Evolutionary conservation across 2,329 filamentous ascomycete species (phyloP).

Genomic region (Apiospora phragmitis): DNA sequence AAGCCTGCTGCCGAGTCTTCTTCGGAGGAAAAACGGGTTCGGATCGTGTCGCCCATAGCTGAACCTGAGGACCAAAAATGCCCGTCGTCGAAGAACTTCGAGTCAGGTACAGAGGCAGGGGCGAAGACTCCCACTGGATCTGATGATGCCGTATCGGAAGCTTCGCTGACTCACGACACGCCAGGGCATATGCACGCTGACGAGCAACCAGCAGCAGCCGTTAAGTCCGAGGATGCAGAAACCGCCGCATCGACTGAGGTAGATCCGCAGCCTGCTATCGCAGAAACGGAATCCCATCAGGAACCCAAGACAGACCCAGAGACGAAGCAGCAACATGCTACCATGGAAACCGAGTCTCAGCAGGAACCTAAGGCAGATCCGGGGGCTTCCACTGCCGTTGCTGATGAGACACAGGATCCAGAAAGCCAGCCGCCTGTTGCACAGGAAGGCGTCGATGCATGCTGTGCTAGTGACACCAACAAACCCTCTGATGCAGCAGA

Average conservation of each 20-base stretch:
- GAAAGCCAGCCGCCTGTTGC: background rate
- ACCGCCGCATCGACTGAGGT: slow-evolving; percentile 8
- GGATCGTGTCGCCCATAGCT: slow-evolving; percentile 26
- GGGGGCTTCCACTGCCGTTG: background rate
- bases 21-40: slow-evolving; percentile 35
- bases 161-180: slow-evolving; percentile 12
- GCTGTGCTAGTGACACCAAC: too few species aligned
- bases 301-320: background rate
- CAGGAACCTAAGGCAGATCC: background rate
- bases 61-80: slow-evolving; percentile 17
- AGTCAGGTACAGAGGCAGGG: slow-evolving; percentile 16
- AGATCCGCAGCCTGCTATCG: background rate
- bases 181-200: slow-evolving; percentile 7
- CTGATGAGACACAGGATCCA: background rate
- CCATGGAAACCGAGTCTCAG: background rate
- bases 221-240: slow-evolving; percentile 15
- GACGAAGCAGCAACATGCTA: background rate
- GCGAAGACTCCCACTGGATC: slow-evolving; percentile 20
- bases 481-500: background rate
- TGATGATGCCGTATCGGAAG: slow-evolving; percentile 12
- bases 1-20: background rate
- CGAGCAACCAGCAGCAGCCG: background rate
- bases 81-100: slow-evolving; percentile 13
- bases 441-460: background rate
- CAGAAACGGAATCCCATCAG: background rate